These are phyloP conservation scores for Suhomyces canberraensis DNA, from an alignment of 805 yeast species.

Conservation along the genomic window DNA sequence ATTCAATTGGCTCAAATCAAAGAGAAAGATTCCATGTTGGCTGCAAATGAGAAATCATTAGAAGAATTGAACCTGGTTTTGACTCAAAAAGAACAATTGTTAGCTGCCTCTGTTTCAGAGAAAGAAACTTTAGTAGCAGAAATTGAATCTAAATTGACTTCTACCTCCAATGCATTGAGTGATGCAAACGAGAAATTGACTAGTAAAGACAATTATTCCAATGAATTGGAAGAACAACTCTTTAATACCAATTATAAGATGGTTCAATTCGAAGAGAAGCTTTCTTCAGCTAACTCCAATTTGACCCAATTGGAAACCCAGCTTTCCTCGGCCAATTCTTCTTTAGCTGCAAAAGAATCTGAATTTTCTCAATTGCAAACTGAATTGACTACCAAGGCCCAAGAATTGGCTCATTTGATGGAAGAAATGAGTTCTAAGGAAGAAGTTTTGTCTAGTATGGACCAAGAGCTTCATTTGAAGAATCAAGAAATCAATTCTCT, in stretches of 20 bases:
- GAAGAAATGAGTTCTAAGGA: not conserved
- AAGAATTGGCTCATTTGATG: not conserved
- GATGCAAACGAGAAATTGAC: not conserved
- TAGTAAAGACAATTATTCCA: not conserved
- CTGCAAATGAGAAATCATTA: not conserved
- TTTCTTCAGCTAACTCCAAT: no score
- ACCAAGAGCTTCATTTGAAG: not conserved
- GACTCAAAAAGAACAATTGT: not conserved
- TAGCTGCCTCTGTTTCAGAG: no score
- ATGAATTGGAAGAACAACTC: no score
- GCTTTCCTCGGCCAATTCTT: not conserved
- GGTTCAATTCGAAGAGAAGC: no score
- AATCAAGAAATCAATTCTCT: not conserved
- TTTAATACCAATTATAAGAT: no score
- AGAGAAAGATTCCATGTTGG: not conserved
- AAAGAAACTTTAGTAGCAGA: no score
- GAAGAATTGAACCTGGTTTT: no score
- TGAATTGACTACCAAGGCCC: not conserved
- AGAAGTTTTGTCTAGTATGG: not conserved
- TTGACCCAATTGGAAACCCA: no score
- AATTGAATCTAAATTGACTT: not conserved
- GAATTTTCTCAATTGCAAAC: not conserved
- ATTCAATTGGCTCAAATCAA: not conserved
- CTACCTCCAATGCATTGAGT: not conserved
- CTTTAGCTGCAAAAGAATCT: not conserved